Conservation (phyloP, 2,329 filamentous ascomycete species). For the Cordyceps cateniannulata region DNA sequence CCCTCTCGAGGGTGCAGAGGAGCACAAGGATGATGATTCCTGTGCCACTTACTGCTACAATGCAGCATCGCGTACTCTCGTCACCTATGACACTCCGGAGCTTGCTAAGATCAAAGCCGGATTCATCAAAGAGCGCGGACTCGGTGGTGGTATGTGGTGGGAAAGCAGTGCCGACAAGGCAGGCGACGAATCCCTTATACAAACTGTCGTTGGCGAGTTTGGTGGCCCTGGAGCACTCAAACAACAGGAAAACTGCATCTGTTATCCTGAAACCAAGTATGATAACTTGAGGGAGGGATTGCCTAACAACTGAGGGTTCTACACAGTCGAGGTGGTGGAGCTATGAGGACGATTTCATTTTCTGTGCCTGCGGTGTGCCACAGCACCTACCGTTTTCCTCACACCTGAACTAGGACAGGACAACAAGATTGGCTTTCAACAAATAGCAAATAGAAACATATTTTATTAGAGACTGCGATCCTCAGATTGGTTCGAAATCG, state of each 20-base stretch:
- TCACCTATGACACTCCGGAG: conserved; percentile 70
- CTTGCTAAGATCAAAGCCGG: conserved; percentile 64
- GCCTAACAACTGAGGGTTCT: conserved; percentile 31
- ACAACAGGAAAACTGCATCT: conserved; percentile 50
- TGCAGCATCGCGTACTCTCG: conserved; percentile 52
- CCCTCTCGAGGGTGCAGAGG: conserved; percentile 60
- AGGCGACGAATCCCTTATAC: conserved; percentile 61
- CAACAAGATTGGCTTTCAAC: background rate
- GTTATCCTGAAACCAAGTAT: conserved; percentile 61
- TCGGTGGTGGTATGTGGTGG: conserved; percentile 98
- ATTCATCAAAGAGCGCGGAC: conserved; percentile 58
- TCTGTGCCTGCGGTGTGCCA: no score
- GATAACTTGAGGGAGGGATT: conserved; percentile 61
- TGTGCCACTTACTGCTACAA: conserved; percentile 77
- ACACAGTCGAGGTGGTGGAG: background rate
- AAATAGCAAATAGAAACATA: background rate
- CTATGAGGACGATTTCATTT: background rate
- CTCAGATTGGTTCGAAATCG: no score
- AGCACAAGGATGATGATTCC: conserved; percentile 55
- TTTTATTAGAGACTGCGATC: background rate
- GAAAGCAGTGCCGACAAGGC: conserved; percentile 74
- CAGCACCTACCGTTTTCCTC: background rate
- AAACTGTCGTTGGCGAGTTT: conserved; percentile 52
- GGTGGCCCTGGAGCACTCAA: conserved; percentile 48
- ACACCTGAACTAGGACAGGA: background rate